Conservation (phyloP, 2,329 filamentous ascomycete species). For the Arthroderma sp. region DNA sequence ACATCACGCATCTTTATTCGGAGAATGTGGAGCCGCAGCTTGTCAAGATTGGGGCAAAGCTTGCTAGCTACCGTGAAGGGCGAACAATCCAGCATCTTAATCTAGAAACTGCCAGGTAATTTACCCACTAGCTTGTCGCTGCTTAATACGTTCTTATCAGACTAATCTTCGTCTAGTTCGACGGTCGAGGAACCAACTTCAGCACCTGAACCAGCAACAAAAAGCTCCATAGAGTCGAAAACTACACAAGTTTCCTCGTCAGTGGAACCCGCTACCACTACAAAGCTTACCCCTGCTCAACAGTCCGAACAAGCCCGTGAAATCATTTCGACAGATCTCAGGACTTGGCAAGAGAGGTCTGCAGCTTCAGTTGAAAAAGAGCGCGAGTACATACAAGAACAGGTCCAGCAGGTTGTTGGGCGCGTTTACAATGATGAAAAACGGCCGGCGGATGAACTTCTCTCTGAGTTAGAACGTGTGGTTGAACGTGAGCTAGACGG, state of each 20-base stretch:
- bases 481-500: conserved; percentile 50
- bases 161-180: not conserved
- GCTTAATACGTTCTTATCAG: not conserved
- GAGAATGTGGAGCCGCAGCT: conserved; percentile 94
- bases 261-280: conserved; percentile 16
- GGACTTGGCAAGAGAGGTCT: conserved; percentile 80
- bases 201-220: not conserved
- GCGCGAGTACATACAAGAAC: conserved; percentile 51
- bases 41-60: conserved; percentile 76
- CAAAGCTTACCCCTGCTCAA: conserved; percentile 21
- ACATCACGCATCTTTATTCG: conserved; percentile 65
- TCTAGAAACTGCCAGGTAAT: conserved; percentile 5
- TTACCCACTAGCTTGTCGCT: not conserved
- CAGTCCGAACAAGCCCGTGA: conserved; percentile 40
- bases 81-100: conserved; percentile 19
- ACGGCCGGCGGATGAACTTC: conserved; percentile 48
- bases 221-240: conserved; percentile 4
- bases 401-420: conserved; percentile 58
- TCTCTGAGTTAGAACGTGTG: conserved; percentile 56
- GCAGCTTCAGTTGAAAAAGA: conserved; percentile 75
- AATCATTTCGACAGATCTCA: conserved; percentile 57
- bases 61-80: conserved; percentile 53
- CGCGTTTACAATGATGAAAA: conserved; percentile 53
- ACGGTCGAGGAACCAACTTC: not conserved
- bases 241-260: conserved; percentile 19